Evolutionary conservation across 371 early-diverging fungal genomes (phyloP), one percentile per base, ranked within the genome.

Genomic region (Mortierella sp.): DNA sequence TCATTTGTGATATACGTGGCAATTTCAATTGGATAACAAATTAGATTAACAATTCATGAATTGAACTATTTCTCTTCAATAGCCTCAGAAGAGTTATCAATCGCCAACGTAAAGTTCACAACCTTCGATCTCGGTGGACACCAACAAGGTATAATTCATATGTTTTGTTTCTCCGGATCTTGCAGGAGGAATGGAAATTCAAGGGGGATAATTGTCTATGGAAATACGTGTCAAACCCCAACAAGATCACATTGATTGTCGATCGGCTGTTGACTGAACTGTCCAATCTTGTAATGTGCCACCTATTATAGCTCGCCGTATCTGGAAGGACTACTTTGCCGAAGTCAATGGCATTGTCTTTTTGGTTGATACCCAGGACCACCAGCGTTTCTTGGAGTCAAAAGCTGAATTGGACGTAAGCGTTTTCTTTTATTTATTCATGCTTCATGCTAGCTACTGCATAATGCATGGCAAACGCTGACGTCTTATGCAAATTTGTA

Each of bases 271-370:
- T 38, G 50, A 43, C 67, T 60, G 15, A 24, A 6, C 19, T 32
- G n/a, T 40, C 10, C 5, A 15, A 55, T 57, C 11, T 11, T 58
- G 1, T 13, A 15, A 0, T 52, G 48, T 52, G 24, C 45, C 13
- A 43, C 43, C 19, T 15, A 61, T 3, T 40, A 55, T 78, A 92
- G 97, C 99, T 41, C 97, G 99, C 76, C 93, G 99, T 81, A 89
- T 98, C 79, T 98, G 98, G 99, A 94, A 94, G 83, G 97, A 99
- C 82, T 99, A 99, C 86, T 98, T 97, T 86, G 97, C 98, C 58
- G 98, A 97, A 84, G 98, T 98, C 61, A 91, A 92, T 74, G 98
- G 96, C 58, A 97, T 99, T 76, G 97, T 98, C 69, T 99, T 97
- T 88, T 87, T 99, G 75, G 98, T 98, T 9, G 99, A 99, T 83